Percentiles rank a stretch among this genome's conserved stretches.
These are phyloP conservation scores for Coleophoma cylindrospora DNA, from an alignment of 2,329 filamentous ascomycete species.

Conservation along the genomic window DNA sequence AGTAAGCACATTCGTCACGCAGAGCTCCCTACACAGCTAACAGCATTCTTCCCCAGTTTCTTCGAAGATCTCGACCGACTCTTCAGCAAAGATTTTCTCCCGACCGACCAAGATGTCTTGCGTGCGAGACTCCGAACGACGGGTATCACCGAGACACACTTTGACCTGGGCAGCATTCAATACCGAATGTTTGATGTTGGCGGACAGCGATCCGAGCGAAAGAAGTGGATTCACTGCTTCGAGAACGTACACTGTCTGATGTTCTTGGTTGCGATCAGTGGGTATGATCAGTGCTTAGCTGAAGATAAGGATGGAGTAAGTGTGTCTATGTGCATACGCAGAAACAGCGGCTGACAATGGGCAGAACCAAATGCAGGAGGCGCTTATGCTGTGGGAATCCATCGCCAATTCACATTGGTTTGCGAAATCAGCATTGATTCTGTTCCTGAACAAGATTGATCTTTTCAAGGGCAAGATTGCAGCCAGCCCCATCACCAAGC, in stretches of 20 bases:
- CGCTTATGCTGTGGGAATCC: constrained; percentile 81
- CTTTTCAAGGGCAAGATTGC: constrained; percentile 74
- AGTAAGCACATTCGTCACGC: constrained; percentile 50
- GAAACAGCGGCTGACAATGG: constrained; percentile 14
- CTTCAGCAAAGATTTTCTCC: constrained; percentile 74
- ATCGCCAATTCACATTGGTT: constrained; percentile 87
- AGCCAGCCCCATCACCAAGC: constrained; percentile 64
- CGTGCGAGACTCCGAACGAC: constrained; percentile 88
- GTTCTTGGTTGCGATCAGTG: constrained; percentile 92
- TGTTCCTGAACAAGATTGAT: constrained; percentile 87
- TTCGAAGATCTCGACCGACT: constrained; percentile 73
- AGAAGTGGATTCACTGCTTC: constrained; percentile 78
- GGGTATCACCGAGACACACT: constrained; percentile 92
- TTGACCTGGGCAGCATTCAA: constrained; percentile 85
- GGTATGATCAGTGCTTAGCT: constrained; percentile 92
- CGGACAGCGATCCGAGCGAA: constrained; percentile 68
- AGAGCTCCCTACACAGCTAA: not conserved
- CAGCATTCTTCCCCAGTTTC: constrained; percentile 53
- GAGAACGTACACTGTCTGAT: constrained; percentile 80
- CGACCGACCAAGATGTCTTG: constrained; percentile 90
- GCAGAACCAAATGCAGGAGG: constrained; percentile 89
- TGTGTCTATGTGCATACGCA: constrained; percentile 30
- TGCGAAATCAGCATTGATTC: constrained; percentile 72
- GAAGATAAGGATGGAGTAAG: constrained; percentile 94
- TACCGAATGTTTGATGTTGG: constrained; percentile 88